phyloP scores from a whole-genome alignment of 306 rosid species.

The Oemleria cerasiformis region DNA sequence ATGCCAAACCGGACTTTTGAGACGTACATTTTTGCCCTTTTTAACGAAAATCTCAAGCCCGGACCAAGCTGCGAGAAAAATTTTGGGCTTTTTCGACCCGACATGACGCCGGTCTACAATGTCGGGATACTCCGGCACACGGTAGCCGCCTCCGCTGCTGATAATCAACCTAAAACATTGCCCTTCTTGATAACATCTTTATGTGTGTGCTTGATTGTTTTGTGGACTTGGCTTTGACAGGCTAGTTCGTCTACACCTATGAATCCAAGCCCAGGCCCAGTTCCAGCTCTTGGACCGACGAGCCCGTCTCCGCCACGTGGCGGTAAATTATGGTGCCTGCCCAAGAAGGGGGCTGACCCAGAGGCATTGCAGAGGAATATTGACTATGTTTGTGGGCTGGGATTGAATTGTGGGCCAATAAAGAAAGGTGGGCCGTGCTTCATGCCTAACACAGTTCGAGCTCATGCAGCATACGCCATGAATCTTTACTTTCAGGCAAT shows the following conservation, averaged over 20 bases:
- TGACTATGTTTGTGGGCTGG: constrained; percentile 44
- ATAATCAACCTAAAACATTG: constrained; percentile 17
- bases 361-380: constrained; percentile 43
- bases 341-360: constrained; percentile 24
- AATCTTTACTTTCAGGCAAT: constrained; percentile 45
- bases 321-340: constrained; percentile 27
- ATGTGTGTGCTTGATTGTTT: constrained; percentile 39
- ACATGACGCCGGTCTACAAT: constrained; percentile 53
- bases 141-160: constrained; percentile 30
- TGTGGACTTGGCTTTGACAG: constrained; percentile 44
- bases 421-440: constrained; percentile 41
- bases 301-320: not conserved
- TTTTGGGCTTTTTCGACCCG: constrained; percentile 63
- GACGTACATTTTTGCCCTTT: constrained; percentile 61
- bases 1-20: constrained; percentile 82
- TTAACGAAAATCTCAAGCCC: constrained; percentile 66
- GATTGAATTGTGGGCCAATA: constrained; percentile 43
- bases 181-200: constrained; percentile 21
- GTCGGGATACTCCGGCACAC: constrained; percentile 44
- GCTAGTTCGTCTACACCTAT: constrained; percentile 23
- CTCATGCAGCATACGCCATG: constrained; percentile 75
- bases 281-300: not conserved
- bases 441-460: constrained; percentile 47
- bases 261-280: not conserved
- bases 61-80: constrained; percentile 66